Conservation (phyloP, 495 filamentous ascomycete genomes). For the Clohesyomyces aquaticus region DNA sequence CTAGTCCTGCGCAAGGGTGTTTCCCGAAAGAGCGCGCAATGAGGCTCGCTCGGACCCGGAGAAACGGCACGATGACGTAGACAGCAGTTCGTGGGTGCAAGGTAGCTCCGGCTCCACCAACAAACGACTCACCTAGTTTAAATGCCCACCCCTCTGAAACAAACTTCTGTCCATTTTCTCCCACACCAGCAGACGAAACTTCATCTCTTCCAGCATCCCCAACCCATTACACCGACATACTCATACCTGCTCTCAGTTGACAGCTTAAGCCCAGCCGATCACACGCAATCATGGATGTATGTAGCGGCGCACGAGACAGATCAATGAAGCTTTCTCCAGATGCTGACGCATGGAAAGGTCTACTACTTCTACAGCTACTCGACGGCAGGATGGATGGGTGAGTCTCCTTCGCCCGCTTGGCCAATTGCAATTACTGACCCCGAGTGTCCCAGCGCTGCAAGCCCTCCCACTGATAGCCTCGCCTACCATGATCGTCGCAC, state of each 20-base stretch:
- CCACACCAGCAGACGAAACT: too few relatives aligned
- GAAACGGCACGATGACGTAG: slow-evolving; percentile 3
- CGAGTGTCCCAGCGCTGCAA: slow-evolving; percentile 55
- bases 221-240: too few relatives aligned
- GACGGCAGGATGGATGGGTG: slow-evolving; percentile 65
- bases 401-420: background rate
- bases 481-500: slow-evolving; percentile 66
- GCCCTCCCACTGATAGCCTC: slow-evolving; percentile 65
- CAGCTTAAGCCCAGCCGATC: too few relatives aligned
- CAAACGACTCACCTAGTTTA: background rate
- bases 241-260: too few relatives aligned
- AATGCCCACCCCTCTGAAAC: too few relatives aligned
- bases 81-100: background rate
- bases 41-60: background rate
- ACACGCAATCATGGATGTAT: slow-evolving; percentile 24
- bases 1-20: too few relatives aligned
- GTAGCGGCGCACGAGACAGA: too few relatives aligned
- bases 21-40: too few relatives aligned
- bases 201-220: too few relatives aligned
- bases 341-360: too few relatives aligned
- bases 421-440: background rate
- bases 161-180: too few relatives aligned
- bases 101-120: slow-evolving; percentile 1
- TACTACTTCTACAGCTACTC: slow-evolving; percentile 69
- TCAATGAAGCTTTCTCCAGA: too few relatives aligned